Base-by-base conservation (phyloP, 306 rosid species). In the Myrica gale region DNA sequence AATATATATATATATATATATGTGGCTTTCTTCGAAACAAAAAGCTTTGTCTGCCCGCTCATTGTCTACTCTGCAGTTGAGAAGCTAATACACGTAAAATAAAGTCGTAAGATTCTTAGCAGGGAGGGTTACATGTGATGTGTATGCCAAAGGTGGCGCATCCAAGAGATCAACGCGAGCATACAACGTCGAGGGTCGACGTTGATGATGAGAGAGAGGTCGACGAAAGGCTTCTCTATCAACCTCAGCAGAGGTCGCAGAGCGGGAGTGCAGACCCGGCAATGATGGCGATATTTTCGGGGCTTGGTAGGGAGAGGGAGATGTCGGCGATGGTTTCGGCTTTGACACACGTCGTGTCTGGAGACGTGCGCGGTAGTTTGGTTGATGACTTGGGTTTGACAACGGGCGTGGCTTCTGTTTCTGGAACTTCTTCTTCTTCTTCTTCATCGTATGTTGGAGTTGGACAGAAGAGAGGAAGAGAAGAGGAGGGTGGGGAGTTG, bases 281-380 rank as follows among this genome's bases (percentile, higher is more conserved):
- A 61, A 68, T 78, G 86, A 68, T 70, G 26, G 42, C 74, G 23
- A 52, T 74, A 66, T 81, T 84, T 55, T 82, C 85, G 0, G 84
- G 75, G 26, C 0, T 81, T 2, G 65, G 73, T 50, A 81, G 82
- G 51, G 88, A 89, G 53, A 76, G 3, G 45, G 93, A 89, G 78
- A 89, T 85, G 87, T 71, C 82, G 5, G 86, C 73, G 3, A 87
- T 89, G 81, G 83, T 89, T 1, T 82, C 86, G 0, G 86, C 89
- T 58, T 51, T 89, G 66, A 83, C 88, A 0, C 82, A 67, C 8
- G 90, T 89, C 0, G 81, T 81, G 0, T 42, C 81, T 3, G 90
- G 89, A 23, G 79, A 78, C 1, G 69, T 58, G 1, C 79, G 82
- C 3, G 20, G 2, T 62, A 44, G 68, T 13, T 61, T 32, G 44